These are phyloP conservation scores for Boletus subcaerulescens DNA, from an alignment of 768 basidiomycete genomes.

Conservation along the genomic window DNA sequence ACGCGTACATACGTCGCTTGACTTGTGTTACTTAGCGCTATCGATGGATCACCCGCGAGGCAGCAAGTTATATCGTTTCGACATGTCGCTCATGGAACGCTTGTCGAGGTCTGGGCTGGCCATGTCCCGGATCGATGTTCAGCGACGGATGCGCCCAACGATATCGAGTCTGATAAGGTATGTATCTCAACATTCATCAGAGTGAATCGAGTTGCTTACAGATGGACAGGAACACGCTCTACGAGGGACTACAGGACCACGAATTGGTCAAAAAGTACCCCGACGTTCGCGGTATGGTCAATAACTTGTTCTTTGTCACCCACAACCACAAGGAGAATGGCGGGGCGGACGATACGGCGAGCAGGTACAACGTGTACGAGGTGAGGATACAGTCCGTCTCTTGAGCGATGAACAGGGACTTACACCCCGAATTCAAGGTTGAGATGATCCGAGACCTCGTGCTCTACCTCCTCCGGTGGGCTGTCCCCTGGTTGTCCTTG, in stretches of 20 bases:
- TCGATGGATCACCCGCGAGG: constrained; percentile 68
- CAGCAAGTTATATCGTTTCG: constrained; percentile 55
- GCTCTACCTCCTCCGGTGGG: constrained; percentile 45
- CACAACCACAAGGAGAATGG: constrained; percentile 62
- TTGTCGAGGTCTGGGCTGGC: constrained; percentile 51
- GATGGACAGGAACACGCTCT: constrained; percentile 49
- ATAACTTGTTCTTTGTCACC: constrained; percentile 66
- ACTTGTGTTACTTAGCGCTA: constrained; percentile 41
- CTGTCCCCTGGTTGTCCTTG: neutral
- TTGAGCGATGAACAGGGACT: neutral
- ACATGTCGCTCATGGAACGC: constrained; percentile 76
- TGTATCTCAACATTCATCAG: neutral
- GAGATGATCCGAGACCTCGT: constrained; percentile 53
- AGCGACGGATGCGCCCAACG: constrained; percentile 70
- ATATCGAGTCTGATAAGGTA: constrained; percentile 52
- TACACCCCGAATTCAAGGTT: constrained; percentile 25
- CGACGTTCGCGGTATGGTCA: constrained; percentile 56
- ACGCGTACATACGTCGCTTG: neutral
- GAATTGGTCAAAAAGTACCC: constrained; percentile 49
- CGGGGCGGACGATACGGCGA: constrained; percentile 56
- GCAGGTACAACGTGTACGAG: constrained; percentile 69
- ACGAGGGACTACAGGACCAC: constrained; percentile 59
- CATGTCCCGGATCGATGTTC: constrained; percentile 71
- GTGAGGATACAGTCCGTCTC: constrained; percentile 44
- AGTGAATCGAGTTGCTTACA: neutral